Evolutionary conservation across 1,284 basidiomycete species (phyloP), one percentile per base, ranked within the genome.

Genomic region (Phylloporus sp.): DNA sequence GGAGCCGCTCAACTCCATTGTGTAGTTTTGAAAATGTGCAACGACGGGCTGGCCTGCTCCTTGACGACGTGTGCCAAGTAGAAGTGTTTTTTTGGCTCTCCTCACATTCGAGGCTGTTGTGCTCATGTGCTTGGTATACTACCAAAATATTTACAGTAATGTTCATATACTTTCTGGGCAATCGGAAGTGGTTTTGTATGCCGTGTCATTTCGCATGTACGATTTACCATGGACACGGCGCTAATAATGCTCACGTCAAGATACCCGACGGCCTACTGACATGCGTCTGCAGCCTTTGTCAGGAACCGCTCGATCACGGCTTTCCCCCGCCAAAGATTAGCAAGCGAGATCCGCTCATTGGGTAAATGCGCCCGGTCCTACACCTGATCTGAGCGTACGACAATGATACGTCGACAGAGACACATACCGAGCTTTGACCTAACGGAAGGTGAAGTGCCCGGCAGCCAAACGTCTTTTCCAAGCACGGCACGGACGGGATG

Each of bases 401-500:
- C 43, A 23, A 32, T 12, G 55, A 56, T 11, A 32, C 27, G 20
- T 37, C 35, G 32, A 25, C 15, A 11, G 63, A 11, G 45, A 39
- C n/a, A 25, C 56, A 71, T 73, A 93, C 93, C 43, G 89, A 88
- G 76, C 91, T 93, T 76, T 95, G 93, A 0, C 95, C 96, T 83
- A 97, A 91, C 0, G 96, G 96, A 5, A 97, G 85, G 79, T 97
- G 96, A 20, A 97, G 84, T 1, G 94, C 94, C 64, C 89, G 91
- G 69, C 93, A 94, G 5, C 83, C 82, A 69, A 99, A 95, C 76
- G 93, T 91, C 75, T 97, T 95, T 80, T 99, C 97, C 4, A 99
- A 85, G 80, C 92, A 96, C 0, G 96, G 96, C 2, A 99, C 89
- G 1, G 94, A 95, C 2, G 96, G 96, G 62, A 96, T 95, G 14